Evolutionary conservation across 2,329 filamentous ascomycete species (phyloP).

Genomic region (Gaeumannomyces tritici): DNA sequence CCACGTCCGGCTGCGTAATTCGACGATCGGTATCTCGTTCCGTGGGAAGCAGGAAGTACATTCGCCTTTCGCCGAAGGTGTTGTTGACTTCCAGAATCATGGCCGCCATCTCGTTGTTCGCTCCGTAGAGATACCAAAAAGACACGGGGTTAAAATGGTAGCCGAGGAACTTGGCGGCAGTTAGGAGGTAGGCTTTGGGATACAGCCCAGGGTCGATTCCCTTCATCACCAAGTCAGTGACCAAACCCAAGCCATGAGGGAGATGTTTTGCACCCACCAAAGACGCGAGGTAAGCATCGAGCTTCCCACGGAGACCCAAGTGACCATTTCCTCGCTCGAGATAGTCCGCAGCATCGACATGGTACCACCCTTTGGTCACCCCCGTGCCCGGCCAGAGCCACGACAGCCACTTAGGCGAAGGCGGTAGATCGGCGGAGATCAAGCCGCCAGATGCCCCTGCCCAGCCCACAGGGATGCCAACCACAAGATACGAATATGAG

Average conservation of each 20-base stretch:
- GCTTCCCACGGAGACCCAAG: constrained; percentile 51
- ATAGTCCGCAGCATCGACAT: constrained; percentile 51
- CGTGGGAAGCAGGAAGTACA: constrained; percentile 46
- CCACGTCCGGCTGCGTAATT: background rate
- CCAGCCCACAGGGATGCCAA: constrained; percentile 58
- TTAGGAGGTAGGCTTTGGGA: constrained; percentile 61
- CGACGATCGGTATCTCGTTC: background rate
- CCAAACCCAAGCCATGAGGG: background rate
- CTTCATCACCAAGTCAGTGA: constrained; percentile 24
- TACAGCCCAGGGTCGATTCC: constrained; percentile 49
- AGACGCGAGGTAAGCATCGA: constrained; percentile 47
- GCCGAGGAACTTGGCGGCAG: constrained; percentile 57
- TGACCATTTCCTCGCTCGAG: constrained; percentile 42
- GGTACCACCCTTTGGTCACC: constrained; percentile 38
- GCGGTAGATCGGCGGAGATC: constrained; percentile 34
- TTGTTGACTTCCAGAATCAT: constrained; percentile 71
- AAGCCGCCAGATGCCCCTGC: constrained; percentile 44
- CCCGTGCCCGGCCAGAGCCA: constrained; percentile 19
- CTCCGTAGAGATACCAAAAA: constrained; percentile 69
- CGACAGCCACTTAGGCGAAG: constrained; percentile 12
- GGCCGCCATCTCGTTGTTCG: constrained; percentile 44
- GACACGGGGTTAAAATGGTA: constrained; percentile 69
- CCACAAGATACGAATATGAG: constrained; percentile 59
- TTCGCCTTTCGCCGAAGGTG: constrained; percentile 61
- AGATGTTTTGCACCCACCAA: constrained; percentile 33